Evolutionary conservation across 352 stramenopile genomes (phyloP).

Genomic region (Phytophthora aleatoria): DNA sequence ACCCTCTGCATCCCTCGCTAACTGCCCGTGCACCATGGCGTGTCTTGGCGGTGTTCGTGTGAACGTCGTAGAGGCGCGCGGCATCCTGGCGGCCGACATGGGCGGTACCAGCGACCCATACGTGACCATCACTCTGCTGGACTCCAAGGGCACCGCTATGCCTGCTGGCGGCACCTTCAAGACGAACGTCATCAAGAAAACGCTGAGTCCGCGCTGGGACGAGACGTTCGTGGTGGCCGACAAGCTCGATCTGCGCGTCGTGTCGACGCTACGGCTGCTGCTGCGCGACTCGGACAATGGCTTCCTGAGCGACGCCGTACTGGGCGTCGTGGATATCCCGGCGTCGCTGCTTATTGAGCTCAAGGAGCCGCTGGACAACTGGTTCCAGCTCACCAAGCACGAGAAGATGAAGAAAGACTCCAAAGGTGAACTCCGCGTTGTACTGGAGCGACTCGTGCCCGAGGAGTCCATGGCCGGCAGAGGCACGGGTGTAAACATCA

Average conservation of each 20-base stretch:
- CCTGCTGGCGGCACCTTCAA: conserved; percentile 58
- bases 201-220: conserved; percentile 62
- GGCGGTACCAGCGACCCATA: conserved; percentile 77
- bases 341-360: conserved; percentile 52
- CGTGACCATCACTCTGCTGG: conserved; percentile 71
- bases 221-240: conserved; percentile 69
- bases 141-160: conserved; percentile 54
- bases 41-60: conserved; percentile 39
- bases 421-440: conserved; percentile 57
- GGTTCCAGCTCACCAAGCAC: conserved; percentile 68
- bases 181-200: conserved; percentile 75
- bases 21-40: conserved; percentile 17
- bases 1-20: neutral
- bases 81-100: conserved; percentile 68
- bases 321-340: conserved; percentile 77
- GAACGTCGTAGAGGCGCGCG: conserved; percentile 63
- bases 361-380: conserved; percentile 57
- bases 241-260: conserved; percentile 63
- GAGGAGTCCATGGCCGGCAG: conserved; percentile 17
- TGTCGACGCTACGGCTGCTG: conserved; percentile 62
- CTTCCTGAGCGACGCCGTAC: conserved; percentile 65
- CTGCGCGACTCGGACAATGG: conserved; percentile 59
- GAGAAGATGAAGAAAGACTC: conserved; percentile 80
- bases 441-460: conserved; percentile 40
- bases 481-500: conserved; percentile 33